phyloP scores from a whole-genome alignment of 108 stramenopile genomes.

The Nitzschia sp. region DNA sequence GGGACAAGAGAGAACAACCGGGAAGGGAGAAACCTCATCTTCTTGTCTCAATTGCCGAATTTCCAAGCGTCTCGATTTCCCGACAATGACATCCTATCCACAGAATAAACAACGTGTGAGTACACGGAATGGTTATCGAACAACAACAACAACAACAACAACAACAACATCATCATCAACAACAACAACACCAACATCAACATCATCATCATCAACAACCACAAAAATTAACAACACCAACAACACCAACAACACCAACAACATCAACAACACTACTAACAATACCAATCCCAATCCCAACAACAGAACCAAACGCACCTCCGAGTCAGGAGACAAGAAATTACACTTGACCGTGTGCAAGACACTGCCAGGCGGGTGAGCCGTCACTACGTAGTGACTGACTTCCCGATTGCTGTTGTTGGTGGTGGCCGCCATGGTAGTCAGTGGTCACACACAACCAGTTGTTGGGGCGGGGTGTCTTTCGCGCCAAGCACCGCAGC shows the following conservation, averaged over 20 bases:
- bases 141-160: too few species aligned
- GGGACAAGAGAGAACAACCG: constrained; percentile 57
- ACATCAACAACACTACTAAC: too few species aligned
- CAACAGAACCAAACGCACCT: constrained; percentile 23
- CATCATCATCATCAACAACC: too few species aligned
- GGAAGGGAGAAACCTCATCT: constrained; percentile 48
- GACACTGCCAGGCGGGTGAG: constrained; percentile 72
- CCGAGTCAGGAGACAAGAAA: constrained; percentile 46
- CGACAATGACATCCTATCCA: constrained; percentile 57
- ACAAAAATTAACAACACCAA: neutral
- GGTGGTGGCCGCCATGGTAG: too few species aligned
- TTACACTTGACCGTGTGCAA: constrained; percentile 52
- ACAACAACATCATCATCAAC: too few species aligned
- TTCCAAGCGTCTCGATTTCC: constrained; percentile 64
- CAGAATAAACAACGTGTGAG: neutral
- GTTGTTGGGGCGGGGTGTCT: too few species aligned
- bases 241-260: neutral
- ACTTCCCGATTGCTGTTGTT: constrained; percentile 38
- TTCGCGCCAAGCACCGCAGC: too few species aligned
- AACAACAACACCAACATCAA: too few species aligned
- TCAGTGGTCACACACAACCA: too few species aligned
- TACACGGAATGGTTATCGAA: too few species aligned
- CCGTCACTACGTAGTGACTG: constrained; percentile 72
- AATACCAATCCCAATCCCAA: neutral
- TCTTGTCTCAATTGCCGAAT: constrained; percentile 41